phyloP scores from a whole-genome alignment of 805 yeast genomes.

The Cyberlindnera maritima region DNA sequence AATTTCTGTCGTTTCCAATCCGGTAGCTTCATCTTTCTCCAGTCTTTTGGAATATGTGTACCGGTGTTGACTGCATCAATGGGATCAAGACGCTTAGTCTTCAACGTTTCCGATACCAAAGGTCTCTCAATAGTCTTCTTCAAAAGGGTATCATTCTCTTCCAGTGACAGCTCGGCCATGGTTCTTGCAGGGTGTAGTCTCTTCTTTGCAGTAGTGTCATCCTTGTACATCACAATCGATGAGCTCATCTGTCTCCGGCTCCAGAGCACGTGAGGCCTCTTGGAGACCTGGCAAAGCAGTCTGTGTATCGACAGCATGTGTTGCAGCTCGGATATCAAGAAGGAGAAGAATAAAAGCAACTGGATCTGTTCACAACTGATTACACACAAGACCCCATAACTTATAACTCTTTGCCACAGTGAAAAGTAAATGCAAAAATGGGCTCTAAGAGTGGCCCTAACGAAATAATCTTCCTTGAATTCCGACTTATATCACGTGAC shows the following conservation, averaged over 20 bases:
- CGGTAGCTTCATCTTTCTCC: conserved; percentile 47
- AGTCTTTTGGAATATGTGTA: conserved; percentile 35
- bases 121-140: background rate
- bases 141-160: background rate
- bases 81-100: conserved; percentile 1
- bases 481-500: background rate
- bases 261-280: background rate
- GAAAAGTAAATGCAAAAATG: background rate
- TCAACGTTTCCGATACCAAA: background rate
- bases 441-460: background rate
- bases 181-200: conserved; percentile 1
- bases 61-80: conserved; percentile 11
- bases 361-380: too few relatives aligned
- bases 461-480: background rate
- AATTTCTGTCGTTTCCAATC: conserved; percentile 71
- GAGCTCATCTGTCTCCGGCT: conserved; percentile 1
- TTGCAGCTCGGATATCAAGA: too few relatives aligned
- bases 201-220: background rate
- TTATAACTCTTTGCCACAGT: background rate
- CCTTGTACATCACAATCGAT: conserved; percentile 2
- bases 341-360: too few relatives aligned
- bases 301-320: background rate
- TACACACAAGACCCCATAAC: too few relatives aligned
- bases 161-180: background rate
- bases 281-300: background rate